Evolutionary conservation across 768 basidiomycete species (phyloP), one percentile per base, ranked within the genome.

Genomic region (Hypholoma sublateritium): DNA sequence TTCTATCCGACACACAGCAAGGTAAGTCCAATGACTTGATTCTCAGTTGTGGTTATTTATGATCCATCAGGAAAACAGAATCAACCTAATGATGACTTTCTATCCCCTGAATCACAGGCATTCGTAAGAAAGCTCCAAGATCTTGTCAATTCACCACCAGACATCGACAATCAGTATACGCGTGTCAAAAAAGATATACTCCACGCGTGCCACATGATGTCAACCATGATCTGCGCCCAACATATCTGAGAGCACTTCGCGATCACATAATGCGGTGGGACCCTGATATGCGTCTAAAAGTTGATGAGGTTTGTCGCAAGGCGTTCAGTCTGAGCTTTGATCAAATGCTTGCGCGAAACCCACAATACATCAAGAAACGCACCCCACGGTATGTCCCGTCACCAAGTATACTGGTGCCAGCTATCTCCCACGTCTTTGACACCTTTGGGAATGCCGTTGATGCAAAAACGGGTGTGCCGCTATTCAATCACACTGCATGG

Each of bases 241-340:
- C 50, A 2, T 69, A 64, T 50, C 52, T 63, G 41, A 25, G 41
- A 6, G 57, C 63, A 24, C 66, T 69, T 7, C 62, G 56, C 8
- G 67, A 67, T 45, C 67, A 68, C 32, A 49, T 65, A 1, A 44
- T 69, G 49, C 57, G 57, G 1, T 69, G 68, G 68, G 68, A 69
- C 51, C 65, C 65, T 1, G 56, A n/a, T 8, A 11, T 49, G 1
- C 47, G 56, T 3, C 16, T 19, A 19, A 7, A 14, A 21, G 68
- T 68, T 13, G 62, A 67, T 45, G 28, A 43, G 35, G 53, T 49
- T 0, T 69, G 66, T 49, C 50, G 53, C 2, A 9, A 51, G 8
- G 28, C 32, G 17, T 64, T 65, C 34, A 53, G 61, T 21, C 32
- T 62, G 3, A 50, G 56, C 1, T 58, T 68, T 53, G 53, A 67